These are phyloP conservation scores for Trapa incisa DNA, from an alignment of 345 rosid genomes.

Conservation along the genomic window DNA sequence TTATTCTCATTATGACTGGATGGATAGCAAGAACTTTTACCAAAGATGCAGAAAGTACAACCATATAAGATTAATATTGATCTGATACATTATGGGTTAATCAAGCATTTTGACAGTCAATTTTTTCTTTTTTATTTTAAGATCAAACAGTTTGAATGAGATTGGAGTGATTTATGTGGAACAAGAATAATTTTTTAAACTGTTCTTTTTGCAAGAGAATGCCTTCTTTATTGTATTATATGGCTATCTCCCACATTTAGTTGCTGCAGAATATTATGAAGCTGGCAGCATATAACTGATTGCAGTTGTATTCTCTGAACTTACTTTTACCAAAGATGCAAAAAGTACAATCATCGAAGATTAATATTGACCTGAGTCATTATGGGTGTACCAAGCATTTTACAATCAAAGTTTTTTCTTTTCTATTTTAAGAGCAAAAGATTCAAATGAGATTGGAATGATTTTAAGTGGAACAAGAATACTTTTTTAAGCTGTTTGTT, in stretches of 20 bases:
- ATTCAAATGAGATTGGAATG: background rate
- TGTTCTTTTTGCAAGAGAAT: background rate
- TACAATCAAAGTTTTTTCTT: background rate
- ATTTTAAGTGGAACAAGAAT: background rate
- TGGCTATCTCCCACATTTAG: background rate
- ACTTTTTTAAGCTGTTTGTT: background rate
- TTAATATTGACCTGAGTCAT: background rate
- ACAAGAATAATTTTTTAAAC: background rate
- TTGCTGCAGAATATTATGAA: no score
- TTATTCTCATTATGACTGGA: no score
- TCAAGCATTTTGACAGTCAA: background rate
- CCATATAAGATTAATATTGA: background rate
- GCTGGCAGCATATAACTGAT: background rate
- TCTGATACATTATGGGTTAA: background rate
- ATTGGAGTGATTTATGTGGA: background rate
- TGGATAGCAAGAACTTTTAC: background rate
- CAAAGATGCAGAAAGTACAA: background rate
- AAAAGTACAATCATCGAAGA: background rate
- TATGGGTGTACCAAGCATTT: background rate
- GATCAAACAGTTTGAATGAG: background rate
- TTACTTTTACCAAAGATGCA: background rate
- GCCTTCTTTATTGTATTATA: background rate
- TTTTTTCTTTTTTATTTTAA: background rate
- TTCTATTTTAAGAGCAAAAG: background rate
- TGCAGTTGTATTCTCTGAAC: constrained; percentile 12